Conservation (phyloP, 2,329 filamentous ascomycete species). For the Aaosphaeria pasadenensis region DNA sequence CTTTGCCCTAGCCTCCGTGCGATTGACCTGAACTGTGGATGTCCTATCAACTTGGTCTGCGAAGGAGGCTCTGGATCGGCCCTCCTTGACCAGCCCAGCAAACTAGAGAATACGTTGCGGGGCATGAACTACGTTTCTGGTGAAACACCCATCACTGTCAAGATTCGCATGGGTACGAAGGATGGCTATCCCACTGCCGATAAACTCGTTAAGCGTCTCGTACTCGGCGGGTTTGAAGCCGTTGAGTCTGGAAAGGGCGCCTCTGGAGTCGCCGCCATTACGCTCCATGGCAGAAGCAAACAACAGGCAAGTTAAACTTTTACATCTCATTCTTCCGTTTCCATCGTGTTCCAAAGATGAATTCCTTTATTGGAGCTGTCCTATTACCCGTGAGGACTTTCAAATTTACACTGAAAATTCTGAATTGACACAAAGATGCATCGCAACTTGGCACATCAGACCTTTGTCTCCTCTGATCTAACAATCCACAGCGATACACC, state of each 20-base stretch:
- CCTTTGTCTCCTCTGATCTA: too few species aligned
- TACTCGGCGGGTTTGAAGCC: slow-evolving; percentile 74
- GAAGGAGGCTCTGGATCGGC: slow-evolving; percentile 85
- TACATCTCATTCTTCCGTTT: too few species aligned
- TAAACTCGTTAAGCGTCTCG: slow-evolving; percentile 77
- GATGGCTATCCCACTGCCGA: slow-evolving; percentile 75
- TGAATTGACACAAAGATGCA: too few species aligned
- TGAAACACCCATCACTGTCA: slow-evolving; percentile 87
- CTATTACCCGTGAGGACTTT: too few species aligned
- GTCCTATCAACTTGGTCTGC: slow-evolving; percentile 92
- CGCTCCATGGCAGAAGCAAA: slow-evolving; percentile 86
- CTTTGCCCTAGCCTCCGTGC: slow-evolving; percentile 81
- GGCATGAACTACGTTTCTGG: slow-evolving; percentile 95
- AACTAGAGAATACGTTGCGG: slow-evolving; percentile 89
- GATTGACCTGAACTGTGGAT: slow-evolving; percentile 95
- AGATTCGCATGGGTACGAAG: slow-evolving; percentile 88
- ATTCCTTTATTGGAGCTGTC: too few species aligned
- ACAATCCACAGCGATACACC: slow-evolving; percentile 68
- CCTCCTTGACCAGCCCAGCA: slow-evolving; percentile 81
- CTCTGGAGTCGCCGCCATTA: slow-evolving; percentile 84
- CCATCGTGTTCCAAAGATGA: too few species aligned
- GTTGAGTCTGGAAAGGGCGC: slow-evolving; percentile 61
- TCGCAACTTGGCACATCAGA: too few species aligned
- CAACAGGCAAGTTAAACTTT: slow-evolving; percentile 51
- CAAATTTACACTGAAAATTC: too few species aligned